A percentile compares a stretch with the other conserved stretches of the same genome.
Evolutionary conservation across 1,284 basidiomycete species (phyloP).

Genomic region (Malassezia furfur): DNA sequence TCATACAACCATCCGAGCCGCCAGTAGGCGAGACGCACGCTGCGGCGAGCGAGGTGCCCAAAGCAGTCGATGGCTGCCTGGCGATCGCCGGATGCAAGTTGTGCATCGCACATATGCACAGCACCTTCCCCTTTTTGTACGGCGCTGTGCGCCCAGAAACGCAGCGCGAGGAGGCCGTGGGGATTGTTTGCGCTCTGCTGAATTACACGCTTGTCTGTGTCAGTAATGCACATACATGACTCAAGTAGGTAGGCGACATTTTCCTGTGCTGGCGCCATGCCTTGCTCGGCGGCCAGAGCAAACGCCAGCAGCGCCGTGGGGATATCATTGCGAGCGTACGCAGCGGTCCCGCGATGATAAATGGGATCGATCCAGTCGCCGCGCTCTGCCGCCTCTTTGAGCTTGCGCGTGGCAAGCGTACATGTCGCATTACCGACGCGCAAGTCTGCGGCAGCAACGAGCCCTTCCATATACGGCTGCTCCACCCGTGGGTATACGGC

Average conservation of each 20-base stretch:
- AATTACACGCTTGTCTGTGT: background rate
- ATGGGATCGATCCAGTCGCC: slow-evolving; percentile 43
- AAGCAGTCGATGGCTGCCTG: background rate
- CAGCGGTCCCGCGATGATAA: slow-evolving; percentile 36
- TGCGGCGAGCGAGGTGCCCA: background rate
- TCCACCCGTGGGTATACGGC: background rate
- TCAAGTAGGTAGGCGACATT: slow-evolving; percentile 88
- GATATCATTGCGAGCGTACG: slow-evolving; percentile 32
- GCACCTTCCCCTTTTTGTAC: slow-evolving; percentile 61
- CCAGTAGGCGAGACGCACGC: slow-evolving; percentile 53
- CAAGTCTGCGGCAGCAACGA: background rate
- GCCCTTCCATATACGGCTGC: background rate
- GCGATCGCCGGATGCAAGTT: background rate
- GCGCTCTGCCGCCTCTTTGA: slow-evolving; percentile 48
- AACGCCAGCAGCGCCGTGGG: slow-evolving; percentile 51
- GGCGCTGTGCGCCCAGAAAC: slow-evolving; percentile 88
- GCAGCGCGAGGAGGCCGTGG: slow-evolving; percentile 66
- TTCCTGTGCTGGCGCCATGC: slow-evolving; percentile 84
- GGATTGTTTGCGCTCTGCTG: background rate
- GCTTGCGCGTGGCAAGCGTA: slow-evolving; percentile 44
- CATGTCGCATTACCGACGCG: background rate
- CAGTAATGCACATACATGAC: slow-evolving; percentile 21
- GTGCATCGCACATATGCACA: slow-evolving; percentile 59
- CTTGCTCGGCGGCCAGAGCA: slow-evolving; percentile 76
- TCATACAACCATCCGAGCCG: slow-evolving; percentile 99